Base-by-base conservation (phyloP, 1,284 basidiomycete genomes). In the Earliella scabrosa region DNA sequence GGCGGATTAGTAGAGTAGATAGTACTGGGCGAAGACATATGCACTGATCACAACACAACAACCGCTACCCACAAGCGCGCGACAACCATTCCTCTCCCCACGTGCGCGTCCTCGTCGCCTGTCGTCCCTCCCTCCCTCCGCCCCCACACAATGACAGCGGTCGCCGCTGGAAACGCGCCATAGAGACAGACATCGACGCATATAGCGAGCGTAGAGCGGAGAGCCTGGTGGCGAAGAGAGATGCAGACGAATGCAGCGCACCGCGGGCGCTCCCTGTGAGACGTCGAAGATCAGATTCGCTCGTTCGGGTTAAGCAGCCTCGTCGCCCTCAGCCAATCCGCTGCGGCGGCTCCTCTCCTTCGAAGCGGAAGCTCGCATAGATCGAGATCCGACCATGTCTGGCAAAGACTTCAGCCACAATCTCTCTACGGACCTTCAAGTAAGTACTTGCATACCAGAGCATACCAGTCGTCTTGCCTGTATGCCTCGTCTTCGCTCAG, bases 11-110 rank as follows among this genome's bases (percentile, higher is more conserved):
- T 59, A 48, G 45, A 51, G 52, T 49, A 56, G 43, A 45, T 52
- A 45, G 51, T n/a, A 54, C 40, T 39, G 29, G 55, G 44, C 29
- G 23, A 38, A 54, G 43, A 56, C 54, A 54, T 56, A 46, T 54
- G 47, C 52, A 47, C 54, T 45, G 47, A 60, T 61, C 56, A 43
- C 52, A 52, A 55, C 59, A 58, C 23, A 53, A 52, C 59, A 46
- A 53, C 56, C 41, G 52, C 38, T 36, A 36, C 34, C 13, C 31
- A 45, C 44, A 54, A 47, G 52, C 59, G 59, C 59, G 27, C 55
- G 40, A 52, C 50, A 52, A 43, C 58, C 48, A 35, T 50, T 48
- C 40, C 46, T 41, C 29, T 50, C 43, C 31, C 52, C 59, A 48
- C 58, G 51, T 54, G 58, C 50, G 45, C 32, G n/a, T n/a, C n/a